Evolutionary conservation across 2,329 filamentous ascomycete genomes (phyloP).

Genomic region (Verticillium klebahnii): DNA sequence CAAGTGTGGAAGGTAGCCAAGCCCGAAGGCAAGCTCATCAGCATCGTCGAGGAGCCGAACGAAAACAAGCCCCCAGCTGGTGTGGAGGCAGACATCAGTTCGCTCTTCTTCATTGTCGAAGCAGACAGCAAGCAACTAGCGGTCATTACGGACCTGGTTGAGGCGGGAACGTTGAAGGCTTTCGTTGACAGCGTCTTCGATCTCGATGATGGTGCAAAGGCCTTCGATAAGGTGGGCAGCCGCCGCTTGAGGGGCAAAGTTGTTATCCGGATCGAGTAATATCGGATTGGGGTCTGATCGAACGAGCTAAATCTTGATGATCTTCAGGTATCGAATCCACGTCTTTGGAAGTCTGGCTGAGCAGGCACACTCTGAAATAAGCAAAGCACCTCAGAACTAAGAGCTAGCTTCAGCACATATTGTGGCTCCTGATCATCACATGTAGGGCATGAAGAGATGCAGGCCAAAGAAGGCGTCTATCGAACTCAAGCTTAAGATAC

Average conservation of each 20-base stretch:
- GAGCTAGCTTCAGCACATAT: too few relatives aligned
- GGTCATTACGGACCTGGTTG: background rate
- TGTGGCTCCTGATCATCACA: too few relatives aligned
- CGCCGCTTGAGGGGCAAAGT: background rate
- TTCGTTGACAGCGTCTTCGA: constrained; percentile 1
- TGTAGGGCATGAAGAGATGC: too few relatives aligned
- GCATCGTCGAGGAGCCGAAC: background rate
- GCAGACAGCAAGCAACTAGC: background rate
- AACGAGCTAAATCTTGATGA: too few relatives aligned
- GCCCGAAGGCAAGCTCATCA: background rate
- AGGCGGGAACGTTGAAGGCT: background rate
- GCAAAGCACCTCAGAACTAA: too few relatives aligned
- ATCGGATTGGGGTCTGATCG: too few relatives aligned
- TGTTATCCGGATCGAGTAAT: background rate
- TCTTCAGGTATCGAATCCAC: too few relatives aligned
- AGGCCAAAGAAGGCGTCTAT: too few relatives aligned
- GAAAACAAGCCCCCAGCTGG: background rate
- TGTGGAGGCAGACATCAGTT: background rate
- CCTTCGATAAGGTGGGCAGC: background rate
- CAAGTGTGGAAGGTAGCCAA: background rate
- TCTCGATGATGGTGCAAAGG: constrained; percentile 13
- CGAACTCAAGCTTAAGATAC: background rate
- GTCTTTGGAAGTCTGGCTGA: too few relatives aligned
- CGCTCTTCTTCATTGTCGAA: constrained; percentile 1
- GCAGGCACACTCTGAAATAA: too few relatives aligned